Base-by-base conservation (phyloP, 306 rosid genomes). In the Geum urbanum region DNA sequence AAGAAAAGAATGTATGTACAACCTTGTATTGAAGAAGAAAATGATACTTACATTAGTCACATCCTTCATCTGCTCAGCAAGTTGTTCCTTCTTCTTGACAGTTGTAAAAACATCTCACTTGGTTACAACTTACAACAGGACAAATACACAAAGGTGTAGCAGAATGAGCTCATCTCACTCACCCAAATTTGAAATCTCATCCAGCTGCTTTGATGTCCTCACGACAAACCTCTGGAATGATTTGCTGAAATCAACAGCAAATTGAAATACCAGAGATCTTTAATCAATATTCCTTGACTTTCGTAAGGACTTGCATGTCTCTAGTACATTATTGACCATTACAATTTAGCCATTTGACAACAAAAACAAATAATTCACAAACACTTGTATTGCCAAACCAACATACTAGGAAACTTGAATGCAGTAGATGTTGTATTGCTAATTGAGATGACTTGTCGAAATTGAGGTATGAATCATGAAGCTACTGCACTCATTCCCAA, bases 181-280 rank as follows among this genome's bases (percentile, higher is more conserved):
- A 94, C 98, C 98, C 55, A 85, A 75, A 47, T 0, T 74, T 46
- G 94, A 86, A 58, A 87, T 70, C 63, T 90, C 90, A 71, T 90
- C 96, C 11, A 92, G 73, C 70, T 76, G 81, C 81, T 71, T 92
- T 9, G 98, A 90, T 45, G 97, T 92, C 82, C 89, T 88, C 76
- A 92, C 96, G 2, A 97, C 98, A 80, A 92, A 90, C 79, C 98
- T 86, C 86, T 92, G 98, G 74, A 92, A 90, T 27, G 96, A 37
- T 27, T 85, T 92, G 81, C 98, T 92, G 83, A 47, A 57, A 80
- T n/a, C 70, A 65, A 87, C 49, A 72, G 41, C 50, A 19, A 40
- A 63, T 57, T 14, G 27, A 22, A 5, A 44, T 15, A 37, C 3
- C 0, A 15, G 45, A 11, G 52, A 20, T 2, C 0, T 7, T 32